phyloP scores from a whole-genome alignment of 2,329 filamentous ascomycete species.

The Pseudonectria foliicola region DNA sequence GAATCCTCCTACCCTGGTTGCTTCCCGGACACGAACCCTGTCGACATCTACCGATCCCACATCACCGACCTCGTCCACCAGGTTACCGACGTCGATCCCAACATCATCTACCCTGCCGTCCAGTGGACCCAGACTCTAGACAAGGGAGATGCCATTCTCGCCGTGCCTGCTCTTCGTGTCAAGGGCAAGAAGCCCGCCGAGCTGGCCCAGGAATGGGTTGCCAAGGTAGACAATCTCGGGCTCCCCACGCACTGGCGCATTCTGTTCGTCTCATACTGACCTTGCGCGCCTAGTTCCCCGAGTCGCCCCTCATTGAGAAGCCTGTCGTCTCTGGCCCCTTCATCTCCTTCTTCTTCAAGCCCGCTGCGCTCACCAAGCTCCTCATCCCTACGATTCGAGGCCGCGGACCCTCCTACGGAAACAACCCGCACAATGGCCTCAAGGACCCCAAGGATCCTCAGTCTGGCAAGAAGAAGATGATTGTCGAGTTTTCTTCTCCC shows the following conservation, averaged over 20 bases:
- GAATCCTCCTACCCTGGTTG: slow-evolving; percentile 41
- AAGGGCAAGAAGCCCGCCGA: slow-evolving; percentile 62
- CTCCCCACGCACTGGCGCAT: background rate
- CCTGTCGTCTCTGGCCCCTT: slow-evolving; percentile 62
- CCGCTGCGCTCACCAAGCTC: slow-evolving; percentile 55
- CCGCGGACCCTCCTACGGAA: slow-evolving; percentile 45
- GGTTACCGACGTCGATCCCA: slow-evolving; percentile 62
- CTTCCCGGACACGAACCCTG: slow-evolving; percentile 63
- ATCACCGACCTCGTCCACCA: slow-evolving; percentile 61
- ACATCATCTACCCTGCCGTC: slow-evolving; percentile 66
- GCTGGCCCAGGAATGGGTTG: slow-evolving; percentile 54
- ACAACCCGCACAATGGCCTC: slow-evolving; percentile 51
- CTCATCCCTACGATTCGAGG: slow-evolving; percentile 64
- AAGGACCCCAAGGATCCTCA: slow-evolving; percentile 54
- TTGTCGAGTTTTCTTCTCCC: slow-evolving; percentile 78
- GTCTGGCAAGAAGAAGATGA: slow-evolving; percentile 56
- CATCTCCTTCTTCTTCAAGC: slow-evolving; percentile 74
- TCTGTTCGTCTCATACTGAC: slow-evolving; percentile 7
- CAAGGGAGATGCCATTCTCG: slow-evolving; percentile 74
- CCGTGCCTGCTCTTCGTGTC: slow-evolving; percentile 71
- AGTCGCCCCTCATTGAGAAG: slow-evolving; percentile 65
- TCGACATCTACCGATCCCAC: slow-evolving; percentile 74
- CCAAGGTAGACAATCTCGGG: slow-evolving; percentile 39
- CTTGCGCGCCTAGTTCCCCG: slow-evolving; percentile 51
- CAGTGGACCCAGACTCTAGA: slow-evolving; percentile 75